Conservation (phyloP, 2,329 filamentous ascomycete species). For the Cryphonectria radicalis region DNA sequence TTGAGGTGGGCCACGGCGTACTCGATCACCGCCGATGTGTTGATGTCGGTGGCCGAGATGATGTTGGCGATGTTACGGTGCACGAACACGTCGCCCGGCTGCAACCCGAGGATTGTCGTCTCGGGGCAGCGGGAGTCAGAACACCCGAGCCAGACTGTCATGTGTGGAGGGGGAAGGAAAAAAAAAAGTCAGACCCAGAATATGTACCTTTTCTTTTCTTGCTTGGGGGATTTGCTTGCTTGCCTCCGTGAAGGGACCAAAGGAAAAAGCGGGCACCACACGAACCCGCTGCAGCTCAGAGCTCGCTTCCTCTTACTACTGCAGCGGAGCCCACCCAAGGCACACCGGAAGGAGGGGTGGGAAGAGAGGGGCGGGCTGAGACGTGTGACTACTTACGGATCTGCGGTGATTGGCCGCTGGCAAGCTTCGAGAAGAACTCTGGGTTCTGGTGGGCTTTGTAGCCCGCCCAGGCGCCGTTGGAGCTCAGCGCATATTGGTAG, state of each 20-base stretch:
- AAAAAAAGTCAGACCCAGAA: neutral
- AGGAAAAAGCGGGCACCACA: neutral
- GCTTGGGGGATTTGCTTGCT: too few relatives aligned
- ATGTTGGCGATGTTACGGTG: conserved; percentile 93
- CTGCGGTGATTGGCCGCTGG: conserved; percentile 67
- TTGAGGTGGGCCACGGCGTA: conserved; percentile 76
- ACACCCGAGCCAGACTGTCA: conserved; percentile 79
- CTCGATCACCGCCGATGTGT: conserved; percentile 75
- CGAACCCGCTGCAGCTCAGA: neutral
- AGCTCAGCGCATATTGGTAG: conserved; percentile 66
- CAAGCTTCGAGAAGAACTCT: conserved; percentile 70
- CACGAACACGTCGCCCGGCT: conserved; percentile 84
- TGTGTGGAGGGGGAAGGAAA: neutral
- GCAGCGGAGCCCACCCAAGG: neutral
- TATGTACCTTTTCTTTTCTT: neutral
- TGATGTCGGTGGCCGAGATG: conserved; percentile 74
- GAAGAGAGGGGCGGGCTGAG: neutral
- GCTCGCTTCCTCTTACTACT: neutral
- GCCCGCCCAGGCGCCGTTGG: conserved; percentile 72
- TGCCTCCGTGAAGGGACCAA: too few relatives aligned
- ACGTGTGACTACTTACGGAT: conserved; percentile 56
- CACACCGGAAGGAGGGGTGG: neutral
- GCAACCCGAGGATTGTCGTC: conserved; percentile 76
- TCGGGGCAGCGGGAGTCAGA: conserved; percentile 85
- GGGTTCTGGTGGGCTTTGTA: conserved; percentile 69